These are phyloP conservation scores for Biscogniauxia mediterranea DNA, from an alignment of 2,329 filamentous ascomycete species.

Conservation along the genomic window DNA sequence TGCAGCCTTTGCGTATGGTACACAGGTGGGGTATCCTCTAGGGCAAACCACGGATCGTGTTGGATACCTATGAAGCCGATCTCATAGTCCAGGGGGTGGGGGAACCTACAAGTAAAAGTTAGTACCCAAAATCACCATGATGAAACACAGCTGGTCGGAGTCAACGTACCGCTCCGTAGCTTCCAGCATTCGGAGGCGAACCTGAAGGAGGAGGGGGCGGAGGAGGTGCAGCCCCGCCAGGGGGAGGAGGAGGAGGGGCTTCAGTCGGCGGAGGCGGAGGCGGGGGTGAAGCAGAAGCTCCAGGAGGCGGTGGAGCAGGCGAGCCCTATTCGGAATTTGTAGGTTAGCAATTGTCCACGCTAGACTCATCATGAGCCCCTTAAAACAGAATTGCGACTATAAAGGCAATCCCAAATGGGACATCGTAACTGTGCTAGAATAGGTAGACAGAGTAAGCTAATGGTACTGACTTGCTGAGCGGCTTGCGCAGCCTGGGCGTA, in stretches of 20 bases:
- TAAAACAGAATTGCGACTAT: no score
- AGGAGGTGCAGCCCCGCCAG: conserved; percentile 50
- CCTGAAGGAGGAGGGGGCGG: conserved; percentile 60
- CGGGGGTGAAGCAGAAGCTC: conserved; percentile 50
- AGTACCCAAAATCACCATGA: conserved; percentile 1
- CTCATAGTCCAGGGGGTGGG: conserved; percentile 54
- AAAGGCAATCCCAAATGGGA: no score
- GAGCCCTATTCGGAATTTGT: conserved; percentile 26
- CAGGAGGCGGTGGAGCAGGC: conserved; percentile 43
- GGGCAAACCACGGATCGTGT: neutral
- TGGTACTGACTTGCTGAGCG: conserved; percentile 36
- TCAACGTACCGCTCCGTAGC: conserved; percentile 63
- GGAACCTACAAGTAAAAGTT: conserved; percentile 45
- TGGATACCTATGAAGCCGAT: neutral
- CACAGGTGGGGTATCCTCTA: neutral
- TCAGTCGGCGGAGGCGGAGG: conserved; percentile 59
- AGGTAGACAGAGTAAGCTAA: neutral
- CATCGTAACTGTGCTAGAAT: neutral
- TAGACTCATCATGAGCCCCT: neutral
- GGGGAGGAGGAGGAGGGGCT: conserved; percentile 63
- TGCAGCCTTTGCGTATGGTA: neutral
- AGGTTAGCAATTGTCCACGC: neutral
- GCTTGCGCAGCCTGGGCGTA: conserved; percentile 52
- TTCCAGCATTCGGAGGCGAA: conserved; percentile 45
- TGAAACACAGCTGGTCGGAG: neutral